Evolutionary conservation across 768 basidiomycete genomes (phyloP), one percentile per base, ranked within the genome.

Genomic region (Pleurotus djamor): DNA sequence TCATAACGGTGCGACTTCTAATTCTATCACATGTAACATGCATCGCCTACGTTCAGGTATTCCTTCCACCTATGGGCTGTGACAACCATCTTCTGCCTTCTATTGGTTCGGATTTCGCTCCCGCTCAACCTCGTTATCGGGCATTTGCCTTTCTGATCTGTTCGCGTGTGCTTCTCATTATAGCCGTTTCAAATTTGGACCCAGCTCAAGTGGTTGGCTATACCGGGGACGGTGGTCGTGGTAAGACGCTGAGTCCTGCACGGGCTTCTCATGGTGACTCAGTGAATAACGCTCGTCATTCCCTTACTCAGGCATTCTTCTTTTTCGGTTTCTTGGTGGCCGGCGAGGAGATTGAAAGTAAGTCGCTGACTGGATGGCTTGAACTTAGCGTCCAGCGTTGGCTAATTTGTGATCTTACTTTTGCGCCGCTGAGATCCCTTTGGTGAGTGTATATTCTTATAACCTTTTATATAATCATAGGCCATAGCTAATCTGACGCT

Each of bases 261-360:
- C 41, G 56, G 48, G 37, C 41, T 59, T 58, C 54, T 33, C 52
- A 56, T 63, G 32, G 34, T 37, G 48, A 16, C 36, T 5, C 34
- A 43, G 17, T 58, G 6, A 16, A 49, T 49, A 48, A 41, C 62
- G 6, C 36, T 43, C 36, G 38, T 28, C 21, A 28, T 28, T 28
- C 21, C 21, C 21, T 57, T 41, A 13, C 34, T 34, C 65, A 87
- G 82, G 78, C 79, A 64, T 89, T 89, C 69, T 77, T 87, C 59
- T 89, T 87, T 76, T 88, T 88, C 67, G 88, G 88, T 6, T 89
- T 89, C 74, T 69, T 90, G 60, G 86, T 85, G 50, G 86, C 87
- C 33, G 87, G 87, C 47, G 87, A 89, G 70, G 88, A 89, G 71
- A 89, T 89, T 58, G 87, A 89, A 71, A 87, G 87, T 88, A 60